Evolutionary conservation across 2,329 filamentous ascomycete genomes (phyloP), one percentile per base, ranked within the genome.

Genomic region (Sarocladium brachiariae): DNA sequence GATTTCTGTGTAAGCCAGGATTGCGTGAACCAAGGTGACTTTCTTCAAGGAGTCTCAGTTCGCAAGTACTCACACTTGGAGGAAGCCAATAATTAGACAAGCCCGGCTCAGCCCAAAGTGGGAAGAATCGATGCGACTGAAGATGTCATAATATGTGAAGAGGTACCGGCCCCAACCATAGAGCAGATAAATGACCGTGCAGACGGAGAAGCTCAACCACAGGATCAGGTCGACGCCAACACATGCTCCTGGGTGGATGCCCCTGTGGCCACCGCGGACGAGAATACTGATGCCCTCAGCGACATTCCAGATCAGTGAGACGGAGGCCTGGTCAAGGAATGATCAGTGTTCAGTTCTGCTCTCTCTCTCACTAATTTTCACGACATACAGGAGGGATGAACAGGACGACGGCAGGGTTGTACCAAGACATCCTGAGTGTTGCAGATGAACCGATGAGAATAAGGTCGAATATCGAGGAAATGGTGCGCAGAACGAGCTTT

Each of bases 171-270:
- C 41, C 25, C 43, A 47, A n/a, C 25, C 35, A 49, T 39, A 52
- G 18, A 53, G 19, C 23, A 25, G 25, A 18, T 37, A 50, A 6
- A 50, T 27, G 25, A 50, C 25, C 16, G 46, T 34, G 31, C 16
- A 19, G 14, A 18, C 50, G 18, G 49, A 24, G 45, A 52, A 51
- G 39, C 31, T 49, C 23, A 55, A 41, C 54, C 54, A 55, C 19
- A 55, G 43, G 25, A 55, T 35, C 8, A 55, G 54, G 35, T 55
- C 54, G 18, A 55, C 18, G 23, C 25, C 49, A 23, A 55, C 52
- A 33, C 51, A 46, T 18, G 52, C 48, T 6, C 52, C 54, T n/a
- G 54, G 54, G 27, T 55, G 54, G 13, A 51, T 51, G 34, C 54
- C 54, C 4, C 50, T 35, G 31, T 50, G 54, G 18, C 50, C 50